Percentiles rank a stretch among this genome's conserved stretches.
Conservation (phyloP, 75 land plant genomes). For the Selaginella tamariscina region DNA sequence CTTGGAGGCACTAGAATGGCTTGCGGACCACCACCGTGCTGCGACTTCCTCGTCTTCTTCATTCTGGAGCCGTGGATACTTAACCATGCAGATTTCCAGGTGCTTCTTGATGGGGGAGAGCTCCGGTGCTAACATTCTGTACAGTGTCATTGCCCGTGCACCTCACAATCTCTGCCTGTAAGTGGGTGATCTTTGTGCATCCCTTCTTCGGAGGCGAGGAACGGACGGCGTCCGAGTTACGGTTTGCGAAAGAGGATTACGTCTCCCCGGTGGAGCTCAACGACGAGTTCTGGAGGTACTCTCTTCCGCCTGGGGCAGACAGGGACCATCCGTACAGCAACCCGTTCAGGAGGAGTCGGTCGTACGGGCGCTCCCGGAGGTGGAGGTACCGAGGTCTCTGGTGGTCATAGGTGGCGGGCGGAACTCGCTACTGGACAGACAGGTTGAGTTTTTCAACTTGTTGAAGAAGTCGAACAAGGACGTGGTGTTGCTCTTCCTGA, state of each 20-base stretch:
- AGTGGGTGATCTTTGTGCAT: slow-evolving; percentile 34
- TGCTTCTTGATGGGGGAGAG: slow-evolving; percentile 44
- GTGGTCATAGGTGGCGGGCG: background rate
- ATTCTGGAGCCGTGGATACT: slow-evolving; percentile 10
- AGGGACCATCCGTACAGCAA: slow-evolving; percentile 15
- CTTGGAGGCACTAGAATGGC: slow-evolving; percentile 1
- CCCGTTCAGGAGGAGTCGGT: background rate
- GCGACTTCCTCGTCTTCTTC: background rate
- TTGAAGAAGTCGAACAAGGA: background rate
- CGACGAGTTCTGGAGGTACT: slow-evolving; percentile 43
- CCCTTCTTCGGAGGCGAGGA: slow-evolving; percentile 51
- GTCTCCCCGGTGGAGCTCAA: slow-evolving; percentile 23
- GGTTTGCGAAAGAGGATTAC: slow-evolving; percentile 12
- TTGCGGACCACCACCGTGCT: slow-evolving; percentile 14
- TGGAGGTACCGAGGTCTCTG: background rate
- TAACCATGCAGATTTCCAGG: slow-evolving; percentile 6
- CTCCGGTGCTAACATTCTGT: slow-evolving; percentile 41
- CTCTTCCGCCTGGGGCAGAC: slow-evolving; percentile 33
- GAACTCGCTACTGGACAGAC: background rate
- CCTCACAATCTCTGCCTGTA: background rate
- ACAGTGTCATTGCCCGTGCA: slow-evolving; percentile 19
- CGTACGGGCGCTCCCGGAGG: background rate
- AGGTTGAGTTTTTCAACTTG: background rate
- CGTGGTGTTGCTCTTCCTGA: background rate
- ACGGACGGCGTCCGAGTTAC: slow-evolving; percentile 29